Evolutionary conservation across 768 basidiomycete species (phyloP).

Genomic region (Flagelloscypha sp.): DNA sequence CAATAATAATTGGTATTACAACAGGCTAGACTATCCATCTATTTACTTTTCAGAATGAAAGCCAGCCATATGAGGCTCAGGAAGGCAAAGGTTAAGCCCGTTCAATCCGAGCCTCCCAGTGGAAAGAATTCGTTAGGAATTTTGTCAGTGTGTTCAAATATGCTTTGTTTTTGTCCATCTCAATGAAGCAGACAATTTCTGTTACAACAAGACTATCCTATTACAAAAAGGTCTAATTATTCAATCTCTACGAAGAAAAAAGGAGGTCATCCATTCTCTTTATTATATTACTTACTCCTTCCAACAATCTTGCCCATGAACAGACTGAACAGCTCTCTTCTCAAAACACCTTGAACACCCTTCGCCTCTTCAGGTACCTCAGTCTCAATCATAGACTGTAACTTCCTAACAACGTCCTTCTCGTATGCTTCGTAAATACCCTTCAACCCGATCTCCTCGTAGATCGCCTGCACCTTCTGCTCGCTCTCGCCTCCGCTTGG

Average conservation of each 20-base stretch:
- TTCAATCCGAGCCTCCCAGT: no score
- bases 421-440: slow-evolving; percentile 73
- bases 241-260: slow-evolving; percentile 2
- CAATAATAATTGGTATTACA: no score
- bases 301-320: slow-evolving; percentile 86
- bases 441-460: slow-evolving; percentile 59
- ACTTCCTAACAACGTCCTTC: slow-evolving; percentile 53
- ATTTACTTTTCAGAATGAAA: no score
- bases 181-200: slow-evolving; percentile 17
- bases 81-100: no score
- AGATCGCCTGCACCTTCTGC: slow-evolving; percentile 46
- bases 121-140: no score
- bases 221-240: slow-evolving; percentile 9
- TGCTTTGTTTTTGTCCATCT: slow-evolving; percentile 2
- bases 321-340: slow-evolving; percentile 65
- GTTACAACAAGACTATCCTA: slow-evolving; percentile 12
- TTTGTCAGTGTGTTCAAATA: slow-evolving; percentile 5
- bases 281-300: slow-evolving; percentile 39
- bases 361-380: slow-evolving; percentile 25
- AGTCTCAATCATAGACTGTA: slow-evolving; percentile 61
- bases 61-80: no score
- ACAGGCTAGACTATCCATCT: no score
- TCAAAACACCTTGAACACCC: slow-evolving; percentile 40
- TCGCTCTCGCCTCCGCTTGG: slow-evolving; percentile 16
- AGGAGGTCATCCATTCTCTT: slow-evolving; percentile 8